phyloP scores from a whole-genome alignment of 305 asterid genomes.

The Fraxinus floribunda region DNA sequence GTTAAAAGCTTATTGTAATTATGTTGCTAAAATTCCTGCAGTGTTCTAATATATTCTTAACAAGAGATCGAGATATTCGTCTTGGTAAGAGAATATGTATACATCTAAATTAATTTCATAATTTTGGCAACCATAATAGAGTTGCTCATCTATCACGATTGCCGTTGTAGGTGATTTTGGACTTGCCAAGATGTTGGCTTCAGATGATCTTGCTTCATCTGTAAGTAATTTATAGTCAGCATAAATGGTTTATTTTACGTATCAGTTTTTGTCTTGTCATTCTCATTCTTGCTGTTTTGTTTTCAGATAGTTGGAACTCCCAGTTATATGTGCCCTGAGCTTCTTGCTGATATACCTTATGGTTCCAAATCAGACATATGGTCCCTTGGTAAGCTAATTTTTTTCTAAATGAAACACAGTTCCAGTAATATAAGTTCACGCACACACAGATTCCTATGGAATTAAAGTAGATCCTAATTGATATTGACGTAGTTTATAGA shows the following conservation, averaged over 20 bases:
- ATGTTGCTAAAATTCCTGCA: conserved; percentile 37
- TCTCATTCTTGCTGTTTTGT: conserved; percentile 20
- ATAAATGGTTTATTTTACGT: conserved; percentile 1
- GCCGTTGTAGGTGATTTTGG: conserved; percentile 82
- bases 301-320: conserved; percentile 93
- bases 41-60: conserved; percentile 94
- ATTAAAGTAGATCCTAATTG: conserved; percentile 5
- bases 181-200: conserved; percentile 81
- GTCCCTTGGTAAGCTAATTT: conserved; percentile 72
- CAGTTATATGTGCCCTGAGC: conserved; percentile 98
- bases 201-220: conserved; percentile 90
- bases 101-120: conserved; percentile 10
- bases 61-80: conserved; percentile 83
- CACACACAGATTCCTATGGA: neutral
- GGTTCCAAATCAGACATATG: conserved; percentile 95
- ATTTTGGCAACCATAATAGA: conserved; percentile 17
- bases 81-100: conserved; percentile 60
- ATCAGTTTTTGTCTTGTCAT: conserved; percentile 10
- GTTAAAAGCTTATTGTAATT: neutral
- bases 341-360: conserved; percentile 94
- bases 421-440: conserved; percentile 6
- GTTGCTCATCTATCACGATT: conserved; percentile 27
- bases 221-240: conserved; percentile 43
- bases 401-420: neutral
- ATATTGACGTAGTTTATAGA: neutral